Conservation (phyloP, 2,329 filamentous ascomycete genomes). For the Penicillium sp. region DNA sequence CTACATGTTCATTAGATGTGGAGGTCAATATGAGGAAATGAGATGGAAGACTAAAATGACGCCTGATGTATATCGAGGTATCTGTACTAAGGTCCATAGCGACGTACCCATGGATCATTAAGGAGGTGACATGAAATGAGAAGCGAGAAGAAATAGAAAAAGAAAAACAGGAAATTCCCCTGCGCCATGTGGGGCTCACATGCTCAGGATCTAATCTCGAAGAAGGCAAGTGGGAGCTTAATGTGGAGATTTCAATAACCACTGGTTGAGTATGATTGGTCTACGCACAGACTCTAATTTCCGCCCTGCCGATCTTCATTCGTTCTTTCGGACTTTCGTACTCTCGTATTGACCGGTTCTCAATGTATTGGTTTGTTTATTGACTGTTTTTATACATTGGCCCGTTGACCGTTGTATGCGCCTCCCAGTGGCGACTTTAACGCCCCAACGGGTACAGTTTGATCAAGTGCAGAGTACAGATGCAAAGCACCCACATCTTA, state of each 20-base stretch:
- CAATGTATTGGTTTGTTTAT: background rate
- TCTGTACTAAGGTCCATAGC: too few species aligned
- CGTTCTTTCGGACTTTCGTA: background rate
- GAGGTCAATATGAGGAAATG: background rate
- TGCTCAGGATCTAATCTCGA: conserved; percentile 9
- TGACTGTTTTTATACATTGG: background rate
- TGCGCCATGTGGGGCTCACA: conserved; percentile 18
- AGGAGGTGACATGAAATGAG: background rate
- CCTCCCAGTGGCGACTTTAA: too few species aligned
- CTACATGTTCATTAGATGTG: background rate
- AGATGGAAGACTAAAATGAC: too few species aligned
- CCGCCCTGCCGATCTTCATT: conserved; percentile 21
- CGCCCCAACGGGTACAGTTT: too few species aligned
- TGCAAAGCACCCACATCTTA: background rate
- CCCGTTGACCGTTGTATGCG: too few species aligned
- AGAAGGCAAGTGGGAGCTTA: conserved; percentile 9
- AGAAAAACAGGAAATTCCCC: conserved; percentile 13
- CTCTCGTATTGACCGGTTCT: too few species aligned
- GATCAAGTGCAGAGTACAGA: background rate
- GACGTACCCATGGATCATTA: background rate
- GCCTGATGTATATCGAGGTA: too few species aligned
- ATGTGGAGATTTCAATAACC: background rate
- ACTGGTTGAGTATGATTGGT: background rate
- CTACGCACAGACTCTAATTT: conserved; percentile 11
- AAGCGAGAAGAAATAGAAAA: background rate